A percentile compares a stretch with the other conserved stretches of the same genome.
Evolutionary conservation across 495 filamentous ascomycete genomes (phyloP).

Genomic region (Melanomma pulvis-pyrius): DNA sequence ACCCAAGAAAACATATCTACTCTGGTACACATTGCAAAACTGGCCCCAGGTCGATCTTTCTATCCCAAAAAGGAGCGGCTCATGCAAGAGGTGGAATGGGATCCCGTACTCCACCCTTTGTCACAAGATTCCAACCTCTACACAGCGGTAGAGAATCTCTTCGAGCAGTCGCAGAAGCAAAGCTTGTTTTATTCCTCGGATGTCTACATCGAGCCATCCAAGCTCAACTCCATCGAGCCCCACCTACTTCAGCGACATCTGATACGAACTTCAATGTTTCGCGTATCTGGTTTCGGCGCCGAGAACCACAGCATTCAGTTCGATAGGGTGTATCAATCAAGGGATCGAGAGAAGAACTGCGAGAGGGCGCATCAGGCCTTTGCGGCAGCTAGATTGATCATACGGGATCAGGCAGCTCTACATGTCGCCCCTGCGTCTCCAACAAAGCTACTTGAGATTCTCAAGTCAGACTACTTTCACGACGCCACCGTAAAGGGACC

Average conservation of each 20-base stretch:
- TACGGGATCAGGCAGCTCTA: not conserved
- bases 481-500: not conserved
- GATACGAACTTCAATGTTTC: constrained; percentile 41
- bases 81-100: constrained; percentile 27
- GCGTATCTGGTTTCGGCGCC: constrained; percentile 56
- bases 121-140: constrained; percentile 11
- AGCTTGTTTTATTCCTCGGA: constrained; percentile 1
- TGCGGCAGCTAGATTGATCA: constrained; percentile 11
- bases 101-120: not conserved
- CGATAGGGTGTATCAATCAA: constrained; percentile 45
- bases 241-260: constrained; percentile 13
- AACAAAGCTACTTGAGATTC: not conserved
- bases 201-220: not conserved
- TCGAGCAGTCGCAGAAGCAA: not conserved
- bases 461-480: not conserved
- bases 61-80: constrained; percentile 53
- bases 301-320: constrained; percentile 48
- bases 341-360: constrained; percentile 9
- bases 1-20: constrained; percentile 34
- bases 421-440: not conserved
- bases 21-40: constrained; percentile 46
- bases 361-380: constrained; percentile 8
- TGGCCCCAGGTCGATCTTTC: constrained; percentile 58
- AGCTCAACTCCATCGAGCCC: not conserved
- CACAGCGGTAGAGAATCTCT: not conserved